phyloP scores from a whole-genome alignment of 2,329 filamentous ascomycete species.

The Pseudogymnoascus sp. region DNA sequence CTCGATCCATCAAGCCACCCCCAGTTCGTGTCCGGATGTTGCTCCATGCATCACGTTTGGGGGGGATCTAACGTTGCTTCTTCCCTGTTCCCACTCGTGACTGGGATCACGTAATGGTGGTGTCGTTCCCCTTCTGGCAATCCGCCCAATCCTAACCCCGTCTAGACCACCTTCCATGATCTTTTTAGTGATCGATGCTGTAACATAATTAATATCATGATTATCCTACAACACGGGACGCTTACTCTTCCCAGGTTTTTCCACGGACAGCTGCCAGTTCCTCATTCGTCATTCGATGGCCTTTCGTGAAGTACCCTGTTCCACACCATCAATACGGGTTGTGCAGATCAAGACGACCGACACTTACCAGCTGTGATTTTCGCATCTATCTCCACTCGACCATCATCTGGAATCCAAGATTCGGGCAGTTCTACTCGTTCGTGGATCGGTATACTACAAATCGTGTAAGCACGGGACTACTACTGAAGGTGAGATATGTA shows the following conservation, averaged over 20 bases:
- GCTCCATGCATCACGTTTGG: neutral
- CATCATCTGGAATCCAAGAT: conserved; percentile 88
- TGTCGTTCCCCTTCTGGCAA: conserved; percentile 7
- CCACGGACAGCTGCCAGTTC: conserved; percentile 82
- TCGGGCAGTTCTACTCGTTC: conserved; percentile 89
- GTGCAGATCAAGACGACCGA: neutral
- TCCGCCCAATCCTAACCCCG: neutral
- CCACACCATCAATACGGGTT: conserved; percentile 22
- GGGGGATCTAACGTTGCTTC: neutral
- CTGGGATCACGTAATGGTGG: conserved; percentile 8
- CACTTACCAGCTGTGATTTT: conserved; percentile 86
- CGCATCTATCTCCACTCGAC: conserved; percentile 95
- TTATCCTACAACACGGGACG: conserved; percentile 18
- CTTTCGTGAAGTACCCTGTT: conserved; percentile 70
- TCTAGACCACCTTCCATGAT: conserved; percentile 1
- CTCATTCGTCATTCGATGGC: conserved; percentile 79
- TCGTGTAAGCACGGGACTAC: conserved; percentile 1
- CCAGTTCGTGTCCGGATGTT: neutral
- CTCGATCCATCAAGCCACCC: neutral
- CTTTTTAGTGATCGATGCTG: conserved; percentile 28
- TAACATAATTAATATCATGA: conserved; percentile 19
- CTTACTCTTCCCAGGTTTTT: conserved; percentile 80
- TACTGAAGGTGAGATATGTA: conserved; percentile 25
- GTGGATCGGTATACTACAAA: conserved; percentile 66
- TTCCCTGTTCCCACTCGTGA: conserved; percentile 7